Evolutionary conservation across 768 basidiomycete genomes (phyloP).

Genomic region (Pisolithus microcarpus): DNA sequence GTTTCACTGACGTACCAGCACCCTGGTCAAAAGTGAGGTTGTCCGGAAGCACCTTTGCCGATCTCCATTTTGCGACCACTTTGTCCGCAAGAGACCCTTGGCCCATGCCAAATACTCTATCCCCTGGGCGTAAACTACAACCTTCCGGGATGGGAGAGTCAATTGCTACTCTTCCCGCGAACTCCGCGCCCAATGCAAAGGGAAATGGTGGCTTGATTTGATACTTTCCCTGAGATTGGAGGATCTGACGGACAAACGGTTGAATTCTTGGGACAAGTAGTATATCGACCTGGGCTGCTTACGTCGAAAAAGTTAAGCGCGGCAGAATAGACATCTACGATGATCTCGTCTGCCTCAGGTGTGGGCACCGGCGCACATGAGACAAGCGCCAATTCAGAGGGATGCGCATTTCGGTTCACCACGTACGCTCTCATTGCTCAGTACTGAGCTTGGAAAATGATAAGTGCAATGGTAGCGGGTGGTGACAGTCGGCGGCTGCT

Average conservation of each 20-base stretch:
- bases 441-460: background rate
- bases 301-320: constrained; percentile 77
- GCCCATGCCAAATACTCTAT: constrained; percentile 78
- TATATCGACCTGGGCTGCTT: constrained; percentile 26
- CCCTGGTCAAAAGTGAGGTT: constrained; percentile 79
- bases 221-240: constrained; percentile 87
- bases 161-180: constrained; percentile 68
- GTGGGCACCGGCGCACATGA: constrained; percentile 52
- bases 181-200: constrained; percentile 79
- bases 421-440: constrained; percentile 70
- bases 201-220: constrained; percentile 79
- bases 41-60: constrained; percentile 62
- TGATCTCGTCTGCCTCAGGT: constrained; percentile 44
- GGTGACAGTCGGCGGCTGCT: background rate
- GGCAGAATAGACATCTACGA: constrained; percentile 71
- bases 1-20: constrained; percentile 43
- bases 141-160: constrained; percentile 72
- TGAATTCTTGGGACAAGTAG: constrained; percentile 7
- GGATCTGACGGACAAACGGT: constrained; percentile 41
- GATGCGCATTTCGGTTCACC: constrained; percentile 62
- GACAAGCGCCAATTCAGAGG: constrained; percentile 51
- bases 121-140: constrained; percentile 74
- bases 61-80: constrained; percentile 45
- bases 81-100: constrained; percentile 81
- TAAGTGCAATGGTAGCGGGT: background rate